Evolutionary conservation across 2,329 filamentous ascomycete genomes (phyloP).

Genomic region (Chrysoporthe cubensis): DNA sequence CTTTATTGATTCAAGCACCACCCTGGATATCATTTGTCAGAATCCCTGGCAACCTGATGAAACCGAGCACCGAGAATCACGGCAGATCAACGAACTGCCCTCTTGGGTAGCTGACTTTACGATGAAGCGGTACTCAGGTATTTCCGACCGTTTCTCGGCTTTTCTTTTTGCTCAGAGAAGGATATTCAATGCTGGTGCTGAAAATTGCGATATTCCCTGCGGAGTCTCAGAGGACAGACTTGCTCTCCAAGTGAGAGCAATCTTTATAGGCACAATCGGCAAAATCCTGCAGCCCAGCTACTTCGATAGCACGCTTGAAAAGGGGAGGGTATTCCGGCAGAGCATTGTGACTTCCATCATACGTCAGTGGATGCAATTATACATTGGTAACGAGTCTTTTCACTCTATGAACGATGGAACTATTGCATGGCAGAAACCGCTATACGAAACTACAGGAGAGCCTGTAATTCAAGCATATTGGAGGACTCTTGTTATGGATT

Average conservation of each 20-base stretch:
- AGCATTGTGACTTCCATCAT: neutral
- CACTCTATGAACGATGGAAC: neutral
- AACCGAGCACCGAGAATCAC: neutral
- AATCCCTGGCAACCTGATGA: conserved; percentile 25
- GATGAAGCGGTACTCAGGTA: neutral
- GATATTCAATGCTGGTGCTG: neutral
- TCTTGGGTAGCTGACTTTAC: neutral
- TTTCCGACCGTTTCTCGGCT: neutral
- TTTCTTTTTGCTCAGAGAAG: neutral
- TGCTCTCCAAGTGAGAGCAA: neutral
- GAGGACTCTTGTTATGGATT: neutral
- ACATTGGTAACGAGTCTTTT: neutral
- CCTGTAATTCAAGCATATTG: neutral
- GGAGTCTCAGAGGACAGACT: neutral
- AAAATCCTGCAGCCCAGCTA: neutral
- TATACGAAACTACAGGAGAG: neutral
- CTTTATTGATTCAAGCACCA: conserved; percentile 20
- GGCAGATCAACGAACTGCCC: neutral
- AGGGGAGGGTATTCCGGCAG: neutral
- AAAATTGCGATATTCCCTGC: neutral
- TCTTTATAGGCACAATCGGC: neutral
- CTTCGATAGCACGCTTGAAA: neutral
- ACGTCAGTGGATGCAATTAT: neutral
- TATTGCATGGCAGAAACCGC: neutral
- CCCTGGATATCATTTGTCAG: conserved; percentile 31